Evolutionary conservation across 768 basidiomycete species (phyloP).

Genomic region (Mycena galericulata): DNA sequence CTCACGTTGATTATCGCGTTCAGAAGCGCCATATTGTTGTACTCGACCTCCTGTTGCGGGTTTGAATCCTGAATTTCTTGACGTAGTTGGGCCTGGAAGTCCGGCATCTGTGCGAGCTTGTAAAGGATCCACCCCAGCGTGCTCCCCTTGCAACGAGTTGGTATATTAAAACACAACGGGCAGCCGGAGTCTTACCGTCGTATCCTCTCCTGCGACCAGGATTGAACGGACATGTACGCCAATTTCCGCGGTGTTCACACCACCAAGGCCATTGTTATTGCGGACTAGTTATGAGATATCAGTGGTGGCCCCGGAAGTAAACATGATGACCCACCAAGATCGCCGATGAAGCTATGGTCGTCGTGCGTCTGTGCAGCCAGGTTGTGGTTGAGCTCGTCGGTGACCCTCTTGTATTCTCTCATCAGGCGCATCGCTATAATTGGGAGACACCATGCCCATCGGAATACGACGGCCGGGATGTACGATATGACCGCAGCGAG

Average conservation of each 20-base stretch:
- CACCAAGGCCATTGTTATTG: neutral
- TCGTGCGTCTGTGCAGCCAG: neutral
- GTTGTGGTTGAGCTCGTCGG: neutral
- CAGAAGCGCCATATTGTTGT: conserved; percentile 23
- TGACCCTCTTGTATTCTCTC: conserved; percentile 1
- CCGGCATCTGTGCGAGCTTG: conserved; percentile 21
- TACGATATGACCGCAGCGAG: neutral
- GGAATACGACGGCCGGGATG: conserved; percentile 7
- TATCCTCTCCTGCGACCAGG: conserved; percentile 3
- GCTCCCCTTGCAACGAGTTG: neutral
- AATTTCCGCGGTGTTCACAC: neutral
- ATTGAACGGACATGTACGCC: conserved; percentile 11
- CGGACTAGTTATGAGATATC: neutral
- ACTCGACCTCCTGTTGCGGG: neutral
- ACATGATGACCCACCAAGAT: neutral
- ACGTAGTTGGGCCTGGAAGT: conserved; percentile 21
- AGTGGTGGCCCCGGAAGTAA: neutral
- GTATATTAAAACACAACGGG: neutral
- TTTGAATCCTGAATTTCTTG: conserved; percentile 17
- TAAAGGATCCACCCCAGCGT: conserved; percentile 13
- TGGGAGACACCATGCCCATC: neutral
- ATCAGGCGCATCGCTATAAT: neutral
- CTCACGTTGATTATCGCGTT: conserved; percentile 30
- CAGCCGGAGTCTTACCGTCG: neutral
- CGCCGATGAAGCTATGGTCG: conserved; percentile 6